A percentile compares a stretch with the other conserved stretches of the same genome.
Evolutionary conservation across 208 protist genomes (phyloP).

Genomic region (Acanthamoeba lenticulata): DNA sequence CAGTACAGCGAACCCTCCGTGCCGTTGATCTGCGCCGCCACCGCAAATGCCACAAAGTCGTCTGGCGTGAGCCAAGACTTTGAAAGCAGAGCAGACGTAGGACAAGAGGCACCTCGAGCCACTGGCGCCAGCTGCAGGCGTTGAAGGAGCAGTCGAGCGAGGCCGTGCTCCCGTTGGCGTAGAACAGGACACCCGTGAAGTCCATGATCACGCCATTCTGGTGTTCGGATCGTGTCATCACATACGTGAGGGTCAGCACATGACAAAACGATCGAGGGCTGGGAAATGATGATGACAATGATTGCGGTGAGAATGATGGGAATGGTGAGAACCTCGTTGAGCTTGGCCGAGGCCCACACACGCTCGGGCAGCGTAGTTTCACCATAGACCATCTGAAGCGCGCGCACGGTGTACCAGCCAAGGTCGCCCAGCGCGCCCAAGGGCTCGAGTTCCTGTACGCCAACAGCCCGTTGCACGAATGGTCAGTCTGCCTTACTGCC

Average conservation of each 20-base stretch:
- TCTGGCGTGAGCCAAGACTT: too few relatives aligned
- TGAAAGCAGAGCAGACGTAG: too few relatives aligned
- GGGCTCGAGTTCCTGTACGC: neutral
- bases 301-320: neutral
- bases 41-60: too few relatives aligned
- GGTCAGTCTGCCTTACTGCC: too few relatives aligned
- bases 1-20: neutral
- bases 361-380: conserved; percentile 10
- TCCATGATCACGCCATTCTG: conserved; percentile 16
- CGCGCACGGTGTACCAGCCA: conserved; percentile 43
- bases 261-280: neutral
- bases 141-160: conserved; percentile 58
- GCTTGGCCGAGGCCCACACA: conserved; percentile 34
- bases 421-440: conserved; percentile 16
- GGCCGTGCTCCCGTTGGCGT: neutral
- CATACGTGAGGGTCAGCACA: too few relatives aligned
- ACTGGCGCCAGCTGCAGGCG: neutral
- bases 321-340: neutral
- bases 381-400: conserved; percentile 3
- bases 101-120: neutral
- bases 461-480: too few relatives aligned
- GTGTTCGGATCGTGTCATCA: neutral
- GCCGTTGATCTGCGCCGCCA: conserved; percentile 9
- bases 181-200: conserved; percentile 25
- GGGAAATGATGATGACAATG: neutral